Conservation (phyloP, 2,329 filamentous ascomycete species). For the Eutypella sp. region DNA sequence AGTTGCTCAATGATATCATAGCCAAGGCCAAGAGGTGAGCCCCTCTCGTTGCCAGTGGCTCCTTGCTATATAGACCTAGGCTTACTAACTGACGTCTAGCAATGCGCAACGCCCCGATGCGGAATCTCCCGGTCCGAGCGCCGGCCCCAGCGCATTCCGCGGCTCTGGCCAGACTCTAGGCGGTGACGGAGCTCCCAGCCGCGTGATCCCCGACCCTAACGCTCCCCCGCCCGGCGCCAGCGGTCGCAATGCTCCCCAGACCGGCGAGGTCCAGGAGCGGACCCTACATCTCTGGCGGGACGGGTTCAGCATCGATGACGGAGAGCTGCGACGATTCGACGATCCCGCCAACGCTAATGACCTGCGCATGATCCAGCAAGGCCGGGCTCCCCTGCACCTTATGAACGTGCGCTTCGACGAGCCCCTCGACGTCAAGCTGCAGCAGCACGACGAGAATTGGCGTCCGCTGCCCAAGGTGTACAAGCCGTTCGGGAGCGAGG, state of each 20-base stretch:
- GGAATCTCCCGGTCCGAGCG: slow-evolving; percentile 41
- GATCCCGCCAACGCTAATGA: slow-evolving; percentile 70
- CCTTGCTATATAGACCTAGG: neutral
- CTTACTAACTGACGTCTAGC: slow-evolving; percentile 33
- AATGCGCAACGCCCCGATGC: slow-evolving; percentile 55
- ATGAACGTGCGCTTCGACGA: slow-evolving; percentile 73
- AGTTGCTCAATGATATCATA: slow-evolving; percentile 59
- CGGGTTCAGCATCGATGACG: slow-evolving; percentile 82
- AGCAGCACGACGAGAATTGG: slow-evolving; percentile 72
- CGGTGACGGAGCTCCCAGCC: slow-evolving; percentile 69
- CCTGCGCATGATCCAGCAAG: slow-evolving; percentile 70
- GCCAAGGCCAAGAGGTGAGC: slow-evolving; percentile 58
- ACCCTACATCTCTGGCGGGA: slow-evolving; percentile 77
- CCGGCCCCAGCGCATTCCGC: slow-evolving; percentile 52
- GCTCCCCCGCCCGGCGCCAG: slow-evolving; percentile 21
- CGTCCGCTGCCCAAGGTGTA: slow-evolving; percentile 68
- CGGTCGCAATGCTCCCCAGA: slow-evolving; percentile 26
- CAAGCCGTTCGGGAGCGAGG: slow-evolving; percentile 67
- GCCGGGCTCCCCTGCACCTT: slow-evolving; percentile 70
- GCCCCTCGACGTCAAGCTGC: slow-evolving; percentile 72
- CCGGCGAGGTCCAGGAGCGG: slow-evolving; percentile 54
- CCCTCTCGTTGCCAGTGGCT: neutral
- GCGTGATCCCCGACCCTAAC: slow-evolving; percentile 58
- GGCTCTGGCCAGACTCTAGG: slow-evolving; percentile 73
- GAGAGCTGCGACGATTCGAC: slow-evolving; percentile 70